Conservation (phyloP, 345 rosid genomes). For the Aquilaria yunnanensis region DNA sequence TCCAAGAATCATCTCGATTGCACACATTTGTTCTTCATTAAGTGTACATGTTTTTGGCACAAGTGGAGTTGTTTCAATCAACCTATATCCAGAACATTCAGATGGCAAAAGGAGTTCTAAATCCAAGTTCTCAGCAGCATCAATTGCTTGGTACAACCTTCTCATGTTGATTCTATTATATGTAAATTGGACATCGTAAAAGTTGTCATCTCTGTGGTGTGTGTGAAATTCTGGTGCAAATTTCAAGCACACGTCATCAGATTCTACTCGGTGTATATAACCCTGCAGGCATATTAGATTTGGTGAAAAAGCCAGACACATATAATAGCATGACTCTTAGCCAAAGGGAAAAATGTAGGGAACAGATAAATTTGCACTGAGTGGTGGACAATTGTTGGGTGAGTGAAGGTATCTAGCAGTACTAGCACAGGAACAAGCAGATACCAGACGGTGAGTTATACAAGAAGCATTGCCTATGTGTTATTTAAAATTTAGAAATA, state of each 20-base stretch:
- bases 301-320: background rate
- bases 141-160: slow-evolving; percentile 71
- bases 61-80: slow-evolving; percentile 38
- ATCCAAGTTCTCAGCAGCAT: slow-evolving; percentile 48
- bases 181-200: slow-evolving; percentile 65
- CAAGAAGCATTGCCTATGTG: background rate
- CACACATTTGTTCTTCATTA: slow-evolving; percentile 71
- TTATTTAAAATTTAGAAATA: too few relatives aligned
- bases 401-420: background rate
- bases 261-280: slow-evolving; percentile 68
- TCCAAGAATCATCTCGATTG: slow-evolving; percentile 74
- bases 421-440: background rate
- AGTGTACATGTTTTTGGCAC: slow-evolving; percentile 54
- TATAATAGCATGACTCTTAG: background rate
- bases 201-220: slow-evolving; percentile 35
- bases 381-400: too few relatives aligned
- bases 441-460: background rate
- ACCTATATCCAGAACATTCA: slow-evolving; percentile 29
- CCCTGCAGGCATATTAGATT: slow-evolving; percentile 41
- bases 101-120: slow-evolving; percentile 59
- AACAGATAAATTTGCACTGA: background rate
- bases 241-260: slow-evolving; percentile 73
- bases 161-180: slow-evolving; percentile 65
- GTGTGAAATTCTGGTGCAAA: slow-evolving; percentile 53
- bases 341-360: background rate